Conservation (phyloP, 345 rosid genomes). For the Balakata baccata region DNA sequence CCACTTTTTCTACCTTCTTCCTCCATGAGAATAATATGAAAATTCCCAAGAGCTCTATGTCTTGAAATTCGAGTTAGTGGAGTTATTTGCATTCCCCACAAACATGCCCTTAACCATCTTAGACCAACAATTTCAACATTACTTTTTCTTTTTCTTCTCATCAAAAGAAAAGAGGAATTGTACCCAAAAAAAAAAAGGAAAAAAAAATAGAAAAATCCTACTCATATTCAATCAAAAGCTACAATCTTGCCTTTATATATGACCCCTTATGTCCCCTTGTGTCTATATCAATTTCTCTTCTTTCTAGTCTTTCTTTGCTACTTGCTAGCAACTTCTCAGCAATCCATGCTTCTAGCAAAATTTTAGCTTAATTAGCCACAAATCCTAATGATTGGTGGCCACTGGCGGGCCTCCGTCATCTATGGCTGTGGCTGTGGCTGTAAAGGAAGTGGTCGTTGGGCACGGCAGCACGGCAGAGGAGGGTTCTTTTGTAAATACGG, state of each 20-base stretch:
- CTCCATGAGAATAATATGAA: conserved; percentile 42
- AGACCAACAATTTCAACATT: conserved; percentile 38
- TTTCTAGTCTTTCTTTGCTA: neutral
- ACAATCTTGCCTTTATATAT: conserved; percentile 57
- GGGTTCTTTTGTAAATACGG: conserved; percentile 35
- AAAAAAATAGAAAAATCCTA: conserved; percentile 14
- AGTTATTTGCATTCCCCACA: conserved; percentile 51
- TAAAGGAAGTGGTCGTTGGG: conserved; percentile 10
- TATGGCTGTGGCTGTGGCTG: conserved; percentile 16
- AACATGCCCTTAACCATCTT: conserved; percentile 48
- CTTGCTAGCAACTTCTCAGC: conserved; percentile 4
- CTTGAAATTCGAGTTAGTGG: conserved; percentile 72
- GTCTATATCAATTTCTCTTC: conserved; percentile 21
- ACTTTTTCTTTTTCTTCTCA: conserved; percentile 15
- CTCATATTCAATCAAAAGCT: conserved; percentile 38
- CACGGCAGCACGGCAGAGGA: conserved; percentile 15
- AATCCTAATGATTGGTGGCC: conserved; percentile 6
- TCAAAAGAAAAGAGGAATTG: no score
- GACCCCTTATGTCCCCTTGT: conserved; percentile 42
- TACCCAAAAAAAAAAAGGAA: no score
- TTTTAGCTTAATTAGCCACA: neutral
- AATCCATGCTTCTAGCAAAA: conserved; percentile 3
- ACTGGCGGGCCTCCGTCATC: conserved; percentile 7
- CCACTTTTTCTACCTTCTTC: conserved; percentile 21
- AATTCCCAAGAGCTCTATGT: conserved; percentile 37